phyloP scores from a whole-genome alignment of 2,329 filamentous ascomycete genomes.

The Colletotrichum sansevieriae region DNA sequence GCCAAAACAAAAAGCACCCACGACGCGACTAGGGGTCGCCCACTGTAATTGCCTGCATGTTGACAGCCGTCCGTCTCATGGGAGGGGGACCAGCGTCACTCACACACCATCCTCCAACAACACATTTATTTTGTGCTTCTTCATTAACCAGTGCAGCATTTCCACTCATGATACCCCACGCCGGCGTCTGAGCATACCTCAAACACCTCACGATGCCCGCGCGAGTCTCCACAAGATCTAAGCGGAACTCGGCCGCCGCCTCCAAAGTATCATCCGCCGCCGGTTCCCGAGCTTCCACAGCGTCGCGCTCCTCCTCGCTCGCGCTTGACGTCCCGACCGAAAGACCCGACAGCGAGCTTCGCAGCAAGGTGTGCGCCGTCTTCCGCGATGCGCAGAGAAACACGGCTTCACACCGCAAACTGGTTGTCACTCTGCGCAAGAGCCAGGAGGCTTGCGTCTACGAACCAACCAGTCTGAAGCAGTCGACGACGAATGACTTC shows the following conservation, averaged over 20 bases:
- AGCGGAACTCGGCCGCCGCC: slow-evolving; percentile 58
- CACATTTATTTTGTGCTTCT: slow-evolving; percentile 17
- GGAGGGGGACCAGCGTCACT: not conserved
- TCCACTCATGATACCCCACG: not conserved
- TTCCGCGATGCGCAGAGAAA: slow-evolving; percentile 89
- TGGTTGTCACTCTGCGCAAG: slow-evolving; percentile 88
- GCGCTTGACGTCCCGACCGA: slow-evolving; percentile 75
- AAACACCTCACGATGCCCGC: slow-evolving; percentile 59
- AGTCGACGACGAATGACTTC: slow-evolving; percentile 72
- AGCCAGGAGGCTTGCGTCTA: slow-evolving; percentile 88
- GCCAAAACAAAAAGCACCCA: slow-evolving; percentile 39
- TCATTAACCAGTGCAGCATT: slow-evolving; percentile 22
- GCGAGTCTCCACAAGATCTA: slow-evolving; percentile 61
- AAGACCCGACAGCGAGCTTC: slow-evolving; percentile 76
- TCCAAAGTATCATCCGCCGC: slow-evolving; percentile 56
- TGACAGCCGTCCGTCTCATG: slow-evolving; percentile 24
- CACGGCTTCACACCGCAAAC: slow-evolving; percentile 89
- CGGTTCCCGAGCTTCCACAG: slow-evolving; percentile 58
- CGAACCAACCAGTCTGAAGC: slow-evolving; percentile 67
- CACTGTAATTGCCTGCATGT: slow-evolving; percentile 37
- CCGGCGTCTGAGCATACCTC: slow-evolving; percentile 6
- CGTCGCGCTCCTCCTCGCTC: slow-evolving; percentile 61
- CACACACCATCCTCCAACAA: slow-evolving; percentile 30
- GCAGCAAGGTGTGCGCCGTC: slow-evolving; percentile 78
- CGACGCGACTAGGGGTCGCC: slow-evolving; percentile 36